phyloP scores from a whole-genome alignment of 2,329 filamentous ascomycete species.

The Monascus ruber region DNA sequence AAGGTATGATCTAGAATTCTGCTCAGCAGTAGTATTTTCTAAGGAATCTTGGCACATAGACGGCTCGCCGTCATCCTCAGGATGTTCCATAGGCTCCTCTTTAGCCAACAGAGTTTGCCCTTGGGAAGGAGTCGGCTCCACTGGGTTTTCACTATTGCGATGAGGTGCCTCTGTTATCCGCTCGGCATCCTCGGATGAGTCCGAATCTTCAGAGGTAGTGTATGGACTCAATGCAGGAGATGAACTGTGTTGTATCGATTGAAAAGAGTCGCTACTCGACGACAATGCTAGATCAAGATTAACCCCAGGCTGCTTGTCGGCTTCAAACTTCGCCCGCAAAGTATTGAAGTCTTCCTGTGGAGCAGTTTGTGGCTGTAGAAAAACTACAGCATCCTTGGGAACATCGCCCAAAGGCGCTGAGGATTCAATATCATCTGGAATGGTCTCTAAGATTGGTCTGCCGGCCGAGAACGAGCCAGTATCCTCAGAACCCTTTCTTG shows the following conservation, averaged over 20 bases:
- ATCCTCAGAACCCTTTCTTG: conserved; percentile 20
- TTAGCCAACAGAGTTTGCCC: neutral
- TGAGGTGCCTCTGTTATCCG: neutral
- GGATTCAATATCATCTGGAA: conserved; percentile 9
- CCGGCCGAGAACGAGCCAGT: conserved; percentile 17
- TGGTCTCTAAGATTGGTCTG: conserved; percentile 13
- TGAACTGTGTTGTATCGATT: conserved; percentile 21
- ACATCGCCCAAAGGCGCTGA: neutral
- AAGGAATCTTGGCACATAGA: neutral
- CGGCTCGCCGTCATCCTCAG: neutral
- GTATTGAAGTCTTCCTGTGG: conserved; percentile 15
- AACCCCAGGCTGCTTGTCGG: conserved; percentile 13
- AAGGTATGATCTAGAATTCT: neutral
- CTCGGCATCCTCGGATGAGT: conserved; percentile 4
- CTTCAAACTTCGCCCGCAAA: conserved; percentile 29
- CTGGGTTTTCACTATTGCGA: neutral
- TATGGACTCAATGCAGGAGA: conserved; percentile 11
- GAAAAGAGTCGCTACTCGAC: conserved; percentile 33
- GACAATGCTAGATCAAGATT: conserved; percentile 19
- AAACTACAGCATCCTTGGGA: neutral
- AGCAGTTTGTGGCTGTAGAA: conserved; percentile 1
- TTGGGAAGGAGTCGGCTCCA: neutral
- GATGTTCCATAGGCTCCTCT: neutral
- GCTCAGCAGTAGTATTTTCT: neutral
- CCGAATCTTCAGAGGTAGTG: conserved; percentile 13